phyloP scores from a whole-genome alignment of 352 stramenopile genomes.

The Phytophthora fragariae region DNA sequence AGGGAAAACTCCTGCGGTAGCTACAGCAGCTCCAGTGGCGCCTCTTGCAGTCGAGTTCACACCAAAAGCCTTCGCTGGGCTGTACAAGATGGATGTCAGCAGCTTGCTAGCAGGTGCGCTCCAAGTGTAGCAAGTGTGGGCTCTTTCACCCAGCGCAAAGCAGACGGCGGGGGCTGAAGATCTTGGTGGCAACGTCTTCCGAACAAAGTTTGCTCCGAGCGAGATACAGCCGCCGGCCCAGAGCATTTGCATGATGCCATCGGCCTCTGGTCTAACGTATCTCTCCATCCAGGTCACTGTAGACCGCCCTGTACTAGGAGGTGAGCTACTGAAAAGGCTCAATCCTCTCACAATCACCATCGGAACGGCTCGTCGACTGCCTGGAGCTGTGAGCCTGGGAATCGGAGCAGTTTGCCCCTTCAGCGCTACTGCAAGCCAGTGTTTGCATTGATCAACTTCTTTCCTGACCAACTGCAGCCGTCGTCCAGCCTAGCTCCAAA shows the following conservation, averaged over 20 bases:
- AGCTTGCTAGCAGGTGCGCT: conserved; percentile 50
- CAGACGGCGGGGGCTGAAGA: not conserved
- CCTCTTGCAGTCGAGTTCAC: conserved; percentile 20
- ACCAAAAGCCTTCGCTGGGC: conserved; percentile 46
- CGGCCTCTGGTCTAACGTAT: conserved; percentile 40
- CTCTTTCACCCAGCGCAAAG: not conserved
- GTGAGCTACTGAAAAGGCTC: conserved; percentile 48
- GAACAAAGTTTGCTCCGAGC: conserved; percentile 11
- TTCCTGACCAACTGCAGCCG: conserved; percentile 41
- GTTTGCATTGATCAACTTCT: conserved; percentile 67
- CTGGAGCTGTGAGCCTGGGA: conserved; percentile 45
- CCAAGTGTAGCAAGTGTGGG: conserved; percentile 60
- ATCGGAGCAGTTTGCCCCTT: conserved; percentile 33
- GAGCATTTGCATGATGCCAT: conserved; percentile 42
- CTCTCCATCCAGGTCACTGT: conserved; percentile 60
- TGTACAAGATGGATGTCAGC: conserved; percentile 76
- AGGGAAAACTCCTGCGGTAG: conserved; percentile 10
- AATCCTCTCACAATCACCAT: conserved; percentile 79
- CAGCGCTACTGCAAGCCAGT: conserved; percentile 57
- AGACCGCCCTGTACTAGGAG: conserved; percentile 57
- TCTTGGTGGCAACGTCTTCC: not conserved
- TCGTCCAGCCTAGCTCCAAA: not conserved
- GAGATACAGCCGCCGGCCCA: conserved; percentile 8
- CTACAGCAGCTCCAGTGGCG: conserved; percentile 6
- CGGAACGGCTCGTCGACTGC: conserved; percentile 48